A percentile compares a stretch with the other conserved stretches of the same genome.
Evolutionary conservation across 768 basidiomycete genomes (phyloP).

Genomic region (Suillus hirtellus): DNA sequence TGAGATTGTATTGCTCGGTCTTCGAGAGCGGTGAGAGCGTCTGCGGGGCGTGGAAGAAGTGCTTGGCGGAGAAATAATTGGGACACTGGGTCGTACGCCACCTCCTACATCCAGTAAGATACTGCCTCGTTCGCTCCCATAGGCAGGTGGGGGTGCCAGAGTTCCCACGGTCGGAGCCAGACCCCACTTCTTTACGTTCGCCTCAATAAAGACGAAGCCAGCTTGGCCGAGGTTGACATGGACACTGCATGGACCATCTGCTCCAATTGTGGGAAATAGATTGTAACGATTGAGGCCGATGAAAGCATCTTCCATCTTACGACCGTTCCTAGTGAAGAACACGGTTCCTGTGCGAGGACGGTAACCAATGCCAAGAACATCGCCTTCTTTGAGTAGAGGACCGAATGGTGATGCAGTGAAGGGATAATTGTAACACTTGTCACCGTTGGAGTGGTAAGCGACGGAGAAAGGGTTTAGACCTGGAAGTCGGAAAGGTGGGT

Average conservation of each 20-base stretch:
- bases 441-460: constrained; percentile 94
- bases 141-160: constrained; percentile 95
- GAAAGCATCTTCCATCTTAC: constrained; percentile 96
- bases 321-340: constrained; percentile 98
- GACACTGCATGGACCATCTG: constrained; percentile 93
- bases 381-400: constrained; percentile 84
- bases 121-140: constrained; percentile 95
- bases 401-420: constrained; percentile 88
- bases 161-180: constrained; percentile 96
- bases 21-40: constrained; percentile 62
- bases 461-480: constrained; percentile 86
- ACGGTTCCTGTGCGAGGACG: constrained; percentile 95
- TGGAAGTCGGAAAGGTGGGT: constrained; percentile 90
- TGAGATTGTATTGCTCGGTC: constrained; percentile 45
- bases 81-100: constrained; percentile 34
- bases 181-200: constrained; percentile 99
- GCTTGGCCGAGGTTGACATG: constrained; percentile 98
- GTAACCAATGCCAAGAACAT: constrained; percentile 94
- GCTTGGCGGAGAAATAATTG: constrained; percentile 43
- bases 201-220: constrained; percentile 99
- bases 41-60: constrained; percentile 43
- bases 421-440: constrained; percentile 96
- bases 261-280: constrained; percentile 95
- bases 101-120: constrained; percentile 89
- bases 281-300: constrained; percentile 88